A percentile compares a stretch with the other conserved stretches of the same genome.
Conservation (phyloP, 2,329 filamentous ascomycete genomes). For the Exophiala mesophila region DNA sequence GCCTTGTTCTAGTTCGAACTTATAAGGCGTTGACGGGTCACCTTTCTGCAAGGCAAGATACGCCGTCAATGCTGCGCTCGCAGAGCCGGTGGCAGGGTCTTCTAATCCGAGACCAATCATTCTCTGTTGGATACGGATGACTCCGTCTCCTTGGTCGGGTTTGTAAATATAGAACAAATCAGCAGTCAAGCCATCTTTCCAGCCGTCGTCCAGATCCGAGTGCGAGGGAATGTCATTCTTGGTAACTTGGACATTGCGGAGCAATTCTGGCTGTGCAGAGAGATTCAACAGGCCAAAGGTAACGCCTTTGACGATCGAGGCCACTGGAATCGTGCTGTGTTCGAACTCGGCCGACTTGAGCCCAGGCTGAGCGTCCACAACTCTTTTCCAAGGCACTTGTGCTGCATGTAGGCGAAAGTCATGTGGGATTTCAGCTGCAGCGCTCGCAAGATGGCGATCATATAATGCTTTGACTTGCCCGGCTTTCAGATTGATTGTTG, state of each 20-base stretch:
- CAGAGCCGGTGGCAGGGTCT: conserved; percentile 2
- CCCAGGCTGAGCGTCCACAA: conserved; percentile 5
- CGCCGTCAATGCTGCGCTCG: conserved; percentile 1
- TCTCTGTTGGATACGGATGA: conserved; percentile 1
- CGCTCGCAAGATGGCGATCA: neutral
- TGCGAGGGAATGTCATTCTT: neutral
- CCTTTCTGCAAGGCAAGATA: conserved; percentile 1
- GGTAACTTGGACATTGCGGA: neutral
- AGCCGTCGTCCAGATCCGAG: neutral
- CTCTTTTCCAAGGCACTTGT: conserved; percentile 1
- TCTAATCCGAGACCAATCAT: conserved; percentile 2
- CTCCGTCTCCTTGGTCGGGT: neutral
- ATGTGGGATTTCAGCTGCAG: conserved; percentile 9
- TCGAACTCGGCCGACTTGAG: neutral
- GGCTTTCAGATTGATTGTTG: conserved; percentile 1
- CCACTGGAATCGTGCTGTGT: neutral
- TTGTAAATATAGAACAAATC: conserved; percentile 1
- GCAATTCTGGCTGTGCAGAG: neutral
- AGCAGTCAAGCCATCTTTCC: neutral
- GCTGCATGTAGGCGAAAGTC: conserved; percentile 1
- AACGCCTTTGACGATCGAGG: conserved; percentile 5
- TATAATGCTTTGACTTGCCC: conserved; percentile 2
- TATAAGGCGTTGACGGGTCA: neutral
- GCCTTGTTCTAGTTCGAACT: conserved; percentile 1
- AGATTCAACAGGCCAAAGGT: conserved; percentile 3